Conservation (phyloP, 2,329 filamentous ascomycete genomes). For the Alternaria incomplexa region DNA sequence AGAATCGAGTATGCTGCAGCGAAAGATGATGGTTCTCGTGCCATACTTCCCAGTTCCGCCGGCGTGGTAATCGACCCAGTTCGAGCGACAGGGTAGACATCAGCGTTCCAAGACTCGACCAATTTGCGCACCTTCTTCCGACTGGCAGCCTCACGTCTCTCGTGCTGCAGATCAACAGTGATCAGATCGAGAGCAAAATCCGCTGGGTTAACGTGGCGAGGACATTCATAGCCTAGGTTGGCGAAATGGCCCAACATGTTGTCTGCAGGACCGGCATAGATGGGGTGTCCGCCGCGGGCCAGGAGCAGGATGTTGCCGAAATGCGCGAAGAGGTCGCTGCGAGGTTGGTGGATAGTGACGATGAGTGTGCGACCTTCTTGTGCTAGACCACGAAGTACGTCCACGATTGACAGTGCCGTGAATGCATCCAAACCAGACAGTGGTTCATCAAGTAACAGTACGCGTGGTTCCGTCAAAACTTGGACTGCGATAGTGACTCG, state of each 20-base stretch:
- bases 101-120: constrained; percentile 63
- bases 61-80: constrained; percentile 63
- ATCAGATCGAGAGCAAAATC: constrained; percentile 81
- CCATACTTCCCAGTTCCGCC: constrained; percentile 73
- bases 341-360: constrained; percentile 78
- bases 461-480: constrained; percentile 74
- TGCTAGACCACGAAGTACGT: constrained; percentile 72
- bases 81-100: constrained; percentile 31
- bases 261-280: constrained; percentile 68
- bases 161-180: constrained; percentile 74
- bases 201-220: constrained; percentile 74
- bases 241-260: constrained; percentile 72
- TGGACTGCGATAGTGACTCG: constrained; percentile 80
- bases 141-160: constrained; percentile 66
- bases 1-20: constrained; percentile 69
- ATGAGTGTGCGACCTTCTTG: constrained; percentile 76
- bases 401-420: constrained; percentile 73
- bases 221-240: constrained; percentile 67
- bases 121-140: constrained; percentile 67
- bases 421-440: constrained; percentile 80
- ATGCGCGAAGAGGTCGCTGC: constrained; percentile 72
- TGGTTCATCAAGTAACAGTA: constrained; percentile 77
- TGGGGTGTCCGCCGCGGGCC: constrained; percentile 70
- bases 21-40: constrained; percentile 68
- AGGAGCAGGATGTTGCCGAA: constrained; percentile 76